Conservation (phyloP, 208 protist genomes). For the Blechomonas ayalai region DNA sequence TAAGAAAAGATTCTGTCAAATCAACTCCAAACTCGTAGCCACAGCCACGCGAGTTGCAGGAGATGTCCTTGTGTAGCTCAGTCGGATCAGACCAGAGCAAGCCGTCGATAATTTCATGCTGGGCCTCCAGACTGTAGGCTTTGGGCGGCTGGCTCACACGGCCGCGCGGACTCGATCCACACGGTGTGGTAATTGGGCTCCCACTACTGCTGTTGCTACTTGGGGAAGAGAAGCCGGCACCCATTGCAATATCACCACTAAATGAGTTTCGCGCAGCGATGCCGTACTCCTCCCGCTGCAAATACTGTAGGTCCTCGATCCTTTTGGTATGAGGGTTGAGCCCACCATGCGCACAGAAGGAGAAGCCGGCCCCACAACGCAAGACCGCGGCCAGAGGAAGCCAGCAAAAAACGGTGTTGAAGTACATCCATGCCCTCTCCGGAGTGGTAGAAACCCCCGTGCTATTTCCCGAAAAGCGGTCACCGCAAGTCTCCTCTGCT, state of each 20-base stretch:
- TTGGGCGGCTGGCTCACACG: too few species aligned
- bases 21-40: slow-evolving; percentile 75
- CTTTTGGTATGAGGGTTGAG: slow-evolving; percentile 50
- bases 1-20: slow-evolving; percentile 58
- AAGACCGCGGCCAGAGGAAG: slow-evolving; percentile 79
- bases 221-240: too few species aligned
- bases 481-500: slow-evolving; percentile 1
- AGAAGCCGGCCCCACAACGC: slow-evolving; percentile 45
- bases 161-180: too few species aligned
- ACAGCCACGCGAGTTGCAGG: slow-evolving; percentile 50
- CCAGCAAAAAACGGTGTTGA: slow-evolving; percentile 80
- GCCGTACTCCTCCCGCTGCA: slow-evolving; percentile 67
- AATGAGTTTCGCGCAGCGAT: too few species aligned
- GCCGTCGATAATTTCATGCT: slow-evolving; percentile 97
- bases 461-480: slow-evolving; percentile 2
- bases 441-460: not conserved
- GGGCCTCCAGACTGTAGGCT: slow-evolving; percentile 24
- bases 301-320: slow-evolving; percentile 30
- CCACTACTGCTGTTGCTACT: too few species aligned
- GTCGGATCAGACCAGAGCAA: slow-evolving; percentile 99
- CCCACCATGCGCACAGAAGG: slow-evolving; percentile 85
- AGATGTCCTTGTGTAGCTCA: slow-evolving; percentile 51
- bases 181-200: too few species aligned
- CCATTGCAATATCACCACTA: too few species aligned
- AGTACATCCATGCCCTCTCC: slow-evolving; percentile 45